Evolutionary conservation across 192 early-diverging fungal genomes (phyloP), one percentile per base, ranked within the genome.

Genomic region (Radiomyces spectabilis): DNA sequence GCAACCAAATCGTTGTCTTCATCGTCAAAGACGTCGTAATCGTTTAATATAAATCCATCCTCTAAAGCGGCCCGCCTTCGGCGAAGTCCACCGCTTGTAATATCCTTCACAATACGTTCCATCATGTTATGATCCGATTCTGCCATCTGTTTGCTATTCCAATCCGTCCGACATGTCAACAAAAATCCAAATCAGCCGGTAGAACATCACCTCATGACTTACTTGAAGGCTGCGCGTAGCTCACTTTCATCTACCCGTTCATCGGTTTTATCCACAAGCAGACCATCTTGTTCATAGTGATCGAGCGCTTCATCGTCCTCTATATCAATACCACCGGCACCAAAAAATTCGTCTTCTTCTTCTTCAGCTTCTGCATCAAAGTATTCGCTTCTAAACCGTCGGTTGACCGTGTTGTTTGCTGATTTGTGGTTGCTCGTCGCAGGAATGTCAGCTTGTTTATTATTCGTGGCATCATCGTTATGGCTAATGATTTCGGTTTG

Each of bases 281-380:
- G 24, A 27, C 45, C 68, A 59, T 70, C 68, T n/a, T 63, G 46
- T 21, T 64, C 68, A 57, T 55, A 70, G 32, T 64, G 56, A 46
- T 70, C 61, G 10, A 59, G 38, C 25, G 55, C 47, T 16, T 70
- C 61, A 3, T 42, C 46, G 2, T 63, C 61, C 6, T 56, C 61
- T 2, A 25, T 34, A 33, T 70, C 68, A 15, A n/a, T 25, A 15
- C 68, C 68, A 45, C 61, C 68, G 2, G 49, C 21, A 15, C 56
- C 61, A 46, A 50, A 63, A 38, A 51, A 64, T 27, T 70, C 68
- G 19, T 70, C 68, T 18, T 70, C 68, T n/a, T 58, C 56, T 37
- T 60, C 68, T 34, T 70, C 61, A 4, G 68, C 68, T 56, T 70
- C 68, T 18, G 64, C 52, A 29, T 70, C 68, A 10, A 70, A 31